A percentile compares a stretch with the other conserved stretches of the same genome.
Evolutionary conservation across 2,329 filamentous ascomycete species (phyloP).

Genomic region (Ceratocystis diversiconidia): DNA sequence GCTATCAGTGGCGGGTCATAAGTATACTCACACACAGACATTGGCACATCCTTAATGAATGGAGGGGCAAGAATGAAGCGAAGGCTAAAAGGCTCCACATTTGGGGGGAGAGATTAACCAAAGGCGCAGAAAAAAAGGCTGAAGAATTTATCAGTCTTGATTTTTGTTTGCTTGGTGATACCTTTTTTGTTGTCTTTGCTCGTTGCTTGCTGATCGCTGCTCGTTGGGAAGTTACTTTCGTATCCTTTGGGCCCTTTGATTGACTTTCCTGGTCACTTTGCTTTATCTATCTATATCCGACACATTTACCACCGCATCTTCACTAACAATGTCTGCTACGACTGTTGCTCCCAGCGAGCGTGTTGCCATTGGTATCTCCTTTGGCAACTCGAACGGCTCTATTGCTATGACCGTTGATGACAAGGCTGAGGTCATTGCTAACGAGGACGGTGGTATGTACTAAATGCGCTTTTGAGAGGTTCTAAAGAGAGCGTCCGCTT

Average conservation of each 20-base stretch:
- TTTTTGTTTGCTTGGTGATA: neutral
- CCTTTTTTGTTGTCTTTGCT: conserved; percentile 4
- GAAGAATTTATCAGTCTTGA: conserved; percentile 5
- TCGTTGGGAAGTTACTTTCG: conserved; percentile 2
- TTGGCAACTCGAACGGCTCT: conserved; percentile 96
- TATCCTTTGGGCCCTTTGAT: neutral
- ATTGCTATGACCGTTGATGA: conserved; percentile 89
- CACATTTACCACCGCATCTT: neutral
- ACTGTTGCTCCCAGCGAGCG: conserved; percentile 41
- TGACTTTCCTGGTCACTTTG: conserved; percentile 13
- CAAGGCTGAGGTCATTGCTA: conserved; percentile 94
- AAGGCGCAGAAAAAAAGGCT: conserved; percentile 1
- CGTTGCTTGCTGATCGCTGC: neutral
- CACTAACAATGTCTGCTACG: conserved; percentile 23
- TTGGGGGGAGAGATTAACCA: conserved; percentile 15
- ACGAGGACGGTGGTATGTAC: conserved; percentile 80
- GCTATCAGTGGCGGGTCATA: neutral
- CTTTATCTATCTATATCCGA: conserved; percentile 2
- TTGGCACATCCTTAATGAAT: neutral
- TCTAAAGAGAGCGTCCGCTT: neutral
- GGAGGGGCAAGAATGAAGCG: conserved; percentile 13
- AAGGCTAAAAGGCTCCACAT: conserved; percentile 12
- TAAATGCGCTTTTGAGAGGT: neutral
- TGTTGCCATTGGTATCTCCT: conserved; percentile 82
- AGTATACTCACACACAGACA: neutral